phyloP scores from a whole-genome alignment of 2,329 filamentous ascomycete species.

The Monilinia fructigena region DNA sequence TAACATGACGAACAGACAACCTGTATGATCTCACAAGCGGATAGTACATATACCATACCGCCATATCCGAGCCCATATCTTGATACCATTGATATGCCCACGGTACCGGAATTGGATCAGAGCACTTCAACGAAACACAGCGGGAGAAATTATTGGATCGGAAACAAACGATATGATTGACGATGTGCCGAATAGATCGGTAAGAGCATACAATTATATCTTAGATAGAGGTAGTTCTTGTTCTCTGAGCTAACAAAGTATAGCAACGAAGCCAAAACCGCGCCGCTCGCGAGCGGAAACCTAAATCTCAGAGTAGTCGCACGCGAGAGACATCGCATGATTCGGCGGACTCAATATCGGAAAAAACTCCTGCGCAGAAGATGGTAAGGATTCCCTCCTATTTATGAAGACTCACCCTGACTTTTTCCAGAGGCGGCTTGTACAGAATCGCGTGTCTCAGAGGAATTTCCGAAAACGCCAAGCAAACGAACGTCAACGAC shows the following conservation, averaged over 20 bases:
- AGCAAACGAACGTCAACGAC: slow-evolving; percentile 21
- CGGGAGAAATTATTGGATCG: slow-evolving; percentile 1
- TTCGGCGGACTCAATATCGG: slow-evolving; percentile 19
- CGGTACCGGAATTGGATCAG: slow-evolving; percentile 10
- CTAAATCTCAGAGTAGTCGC: slow-evolving; percentile 17
- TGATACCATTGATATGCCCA: slow-evolving; percentile 10
- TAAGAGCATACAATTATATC: background rate
- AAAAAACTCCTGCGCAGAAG: slow-evolving; percentile 22
- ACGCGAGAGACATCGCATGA: slow-evolving; percentile 25
- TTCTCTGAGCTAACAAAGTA: background rate
- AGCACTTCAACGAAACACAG: slow-evolving; percentile 12
- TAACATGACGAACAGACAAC: slow-evolving; percentile 14
- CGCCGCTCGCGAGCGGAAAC: slow-evolving; percentile 12
- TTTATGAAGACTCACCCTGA: slow-evolving; percentile 4
- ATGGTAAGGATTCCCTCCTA: slow-evolving; percentile 11
- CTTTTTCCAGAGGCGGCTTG: slow-evolving; percentile 18
- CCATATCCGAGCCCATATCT: slow-evolving; percentile 19
- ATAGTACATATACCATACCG: slow-evolving; percentile 18
- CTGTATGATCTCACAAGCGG: slow-evolving; percentile 8
- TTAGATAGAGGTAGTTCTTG: background rate
- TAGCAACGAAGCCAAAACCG: slow-evolving; percentile 17
- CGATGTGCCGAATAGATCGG: background rate
- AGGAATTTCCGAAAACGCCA: slow-evolving; percentile 25
- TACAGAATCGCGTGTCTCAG: slow-evolving; percentile 23
- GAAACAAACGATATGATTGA: slow-evolving; percentile 18